Percentiles rank a stretch among this genome's conserved stretches.
phyloP scores from a whole-genome alignment of 805 yeast species.

The Pichia exigua region DNA sequence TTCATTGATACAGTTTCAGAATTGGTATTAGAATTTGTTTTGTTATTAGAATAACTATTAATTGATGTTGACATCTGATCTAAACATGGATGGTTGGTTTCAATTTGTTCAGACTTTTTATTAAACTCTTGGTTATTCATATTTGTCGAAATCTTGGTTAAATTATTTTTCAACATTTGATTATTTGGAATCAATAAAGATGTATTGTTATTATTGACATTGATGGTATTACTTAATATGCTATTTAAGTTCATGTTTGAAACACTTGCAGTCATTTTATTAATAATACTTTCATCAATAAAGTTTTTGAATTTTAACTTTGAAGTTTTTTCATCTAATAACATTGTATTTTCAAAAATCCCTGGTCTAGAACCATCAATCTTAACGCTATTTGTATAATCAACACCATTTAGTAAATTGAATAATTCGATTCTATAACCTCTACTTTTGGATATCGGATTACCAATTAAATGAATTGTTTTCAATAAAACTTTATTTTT shows the following conservation, averaged over 20 bases:
- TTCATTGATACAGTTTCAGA: neutral
- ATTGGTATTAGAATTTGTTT: neutral
- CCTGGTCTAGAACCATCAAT: slow-evolving; percentile 58
- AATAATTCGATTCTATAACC: slow-evolving; percentile 47
- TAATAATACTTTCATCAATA: slow-evolving; percentile 29
- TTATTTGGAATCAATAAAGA: neutral
- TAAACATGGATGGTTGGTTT: slow-evolving; percentile 3
- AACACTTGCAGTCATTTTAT: slow-evolving; percentile 31
- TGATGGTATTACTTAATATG: slow-evolving; percentile 13
- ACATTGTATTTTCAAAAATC: slow-evolving; percentile 48
- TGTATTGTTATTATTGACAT: neutral
- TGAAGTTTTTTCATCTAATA: slow-evolving; percentile 44
- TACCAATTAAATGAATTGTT: slow-evolving; percentile 30
- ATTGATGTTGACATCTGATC: slow-evolving; percentile 8
- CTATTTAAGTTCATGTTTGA: slow-evolving; percentile 28
- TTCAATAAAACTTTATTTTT: slow-evolving; percentile 16
- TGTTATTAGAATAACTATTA: neutral
- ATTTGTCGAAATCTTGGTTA: neutral
- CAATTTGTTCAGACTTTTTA: neutral
- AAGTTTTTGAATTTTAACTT: slow-evolving; percentile 36
- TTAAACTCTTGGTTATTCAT: neutral
- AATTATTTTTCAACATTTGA: neutral
- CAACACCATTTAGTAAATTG: slow-evolving; percentile 48
- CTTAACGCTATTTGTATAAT: slow-evolving; percentile 37
- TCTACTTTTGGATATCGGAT: slow-evolving; percentile 31